A percentile compares a stretch with the other conserved stretches of the same genome.
Evolutionary conservation across 164 flowering plant species (phyloP).

Genomic region (Echeveria elegans): DNA sequence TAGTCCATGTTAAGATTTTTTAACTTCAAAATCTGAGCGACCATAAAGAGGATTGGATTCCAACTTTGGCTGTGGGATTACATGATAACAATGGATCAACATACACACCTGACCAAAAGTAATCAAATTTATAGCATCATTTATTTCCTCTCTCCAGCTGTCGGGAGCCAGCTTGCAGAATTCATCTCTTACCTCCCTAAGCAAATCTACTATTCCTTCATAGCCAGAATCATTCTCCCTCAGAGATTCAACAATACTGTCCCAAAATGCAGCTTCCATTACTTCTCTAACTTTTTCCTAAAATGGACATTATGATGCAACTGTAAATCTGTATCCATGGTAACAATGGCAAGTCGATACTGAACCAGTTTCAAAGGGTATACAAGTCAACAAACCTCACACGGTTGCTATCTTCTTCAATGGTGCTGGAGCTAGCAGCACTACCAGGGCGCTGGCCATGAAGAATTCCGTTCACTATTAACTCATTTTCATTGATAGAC

Average conservation of each 20-base stretch:
- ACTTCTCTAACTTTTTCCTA: slow-evolving; percentile 60
- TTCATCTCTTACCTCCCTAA: slow-evolving; percentile 84
- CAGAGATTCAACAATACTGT: slow-evolving; percentile 59
- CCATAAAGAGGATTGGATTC: not conserved
- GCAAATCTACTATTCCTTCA: slow-evolving; percentile 52
- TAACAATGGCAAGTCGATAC: not conserved
- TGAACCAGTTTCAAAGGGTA: not conserved
- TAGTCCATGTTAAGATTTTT: slow-evolving; percentile 61
- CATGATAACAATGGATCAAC: not conserved
- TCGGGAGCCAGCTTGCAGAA: slow-evolving; percentile 68
- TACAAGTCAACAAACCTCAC: slow-evolving; percentile 1
- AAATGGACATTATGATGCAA: not conserved
- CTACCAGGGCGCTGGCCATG: slow-evolving; percentile 43
- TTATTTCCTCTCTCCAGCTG: slow-evolving; percentile 72
- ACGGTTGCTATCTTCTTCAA: slow-evolving; percentile 16
- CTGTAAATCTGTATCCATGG: not conserved
- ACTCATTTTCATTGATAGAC: slow-evolving; percentile 54
- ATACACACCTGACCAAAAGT: slow-evolving; percentile 63
- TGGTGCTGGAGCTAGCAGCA: slow-evolving; percentile 26
- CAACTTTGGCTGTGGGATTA: not conserved
- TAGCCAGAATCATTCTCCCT: slow-evolving; percentile 52
- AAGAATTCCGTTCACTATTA: slow-evolving; percentile 73
- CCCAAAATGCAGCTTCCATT: slow-evolving; percentile 97
- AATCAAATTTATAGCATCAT: slow-evolving; percentile 62
- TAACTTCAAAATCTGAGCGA: slow-evolving; percentile 50